phyloP scores from a whole-genome alignment of 106 monocot species.

The Phalaenopsis equestris region DNA sequence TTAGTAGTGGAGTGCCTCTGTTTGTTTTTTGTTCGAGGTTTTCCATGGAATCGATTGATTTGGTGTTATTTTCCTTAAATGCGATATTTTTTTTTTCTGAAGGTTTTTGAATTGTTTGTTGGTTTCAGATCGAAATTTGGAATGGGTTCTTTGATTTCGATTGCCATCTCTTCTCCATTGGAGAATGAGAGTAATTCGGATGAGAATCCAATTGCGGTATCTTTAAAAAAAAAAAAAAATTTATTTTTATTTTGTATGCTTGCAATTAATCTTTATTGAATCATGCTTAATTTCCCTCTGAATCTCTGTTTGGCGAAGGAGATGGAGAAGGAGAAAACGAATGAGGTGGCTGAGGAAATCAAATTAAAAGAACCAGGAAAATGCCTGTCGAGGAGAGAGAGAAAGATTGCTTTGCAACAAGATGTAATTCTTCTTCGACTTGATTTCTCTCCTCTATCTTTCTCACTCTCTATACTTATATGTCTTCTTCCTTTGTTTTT shows the following conservation, averaged over 20 bases:
- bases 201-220: conserved; percentile 19
- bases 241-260: background rate
- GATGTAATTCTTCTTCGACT: conserved; percentile 33
- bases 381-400: conserved; percentile 38
- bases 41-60: background rate
- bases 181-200: conserved; percentile 12
- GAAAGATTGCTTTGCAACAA: conserved; percentile 70
- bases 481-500: background rate
- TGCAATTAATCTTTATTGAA: background rate
- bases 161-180: background rate
- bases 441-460: background rate
- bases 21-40: background rate
- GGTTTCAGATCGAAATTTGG: conserved; percentile 6
- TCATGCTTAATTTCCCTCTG: background rate
- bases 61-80: background rate
- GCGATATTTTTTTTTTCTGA: background rate
- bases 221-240: background rate
- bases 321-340: conserved; percentile 47
- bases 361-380: conserved; percentile 14
- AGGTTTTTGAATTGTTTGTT: background rate
- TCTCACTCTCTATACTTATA: no score
- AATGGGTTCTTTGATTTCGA: conserved; percentile 21
- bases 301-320: conserved; percentile 20
- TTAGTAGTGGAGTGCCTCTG: background rate
- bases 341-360: background rate